These are phyloP conservation scores for Cutaneotrichosporon daszewskae DNA, from an alignment of 1,284 basidiomycete species.

Conservation along the genomic window DNA sequence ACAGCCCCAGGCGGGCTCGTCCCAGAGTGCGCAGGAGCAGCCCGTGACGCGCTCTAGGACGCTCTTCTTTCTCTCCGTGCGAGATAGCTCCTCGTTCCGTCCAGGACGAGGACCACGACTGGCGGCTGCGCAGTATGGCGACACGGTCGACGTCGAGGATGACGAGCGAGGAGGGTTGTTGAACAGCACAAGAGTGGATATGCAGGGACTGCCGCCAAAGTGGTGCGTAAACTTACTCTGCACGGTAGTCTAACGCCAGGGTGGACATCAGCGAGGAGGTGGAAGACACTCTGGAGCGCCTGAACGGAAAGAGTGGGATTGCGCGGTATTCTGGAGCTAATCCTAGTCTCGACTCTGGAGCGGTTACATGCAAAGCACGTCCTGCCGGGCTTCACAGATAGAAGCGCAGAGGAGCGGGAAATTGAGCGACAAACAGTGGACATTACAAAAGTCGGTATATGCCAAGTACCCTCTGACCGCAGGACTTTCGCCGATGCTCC, in stretches of 20 bases:
- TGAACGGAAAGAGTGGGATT: conserved; percentile 68
- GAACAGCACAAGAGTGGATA: conserved; percentile 52
- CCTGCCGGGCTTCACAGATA: conserved; percentile 92
- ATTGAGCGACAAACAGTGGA: conserved; percentile 81
- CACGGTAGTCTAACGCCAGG: conserved; percentile 61
- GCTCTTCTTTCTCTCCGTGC: conserved; percentile 87
- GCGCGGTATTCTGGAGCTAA: conserved; percentile 4
- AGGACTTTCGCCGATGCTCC: conserved; percentile 84
- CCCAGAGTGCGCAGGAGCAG: not conserved
- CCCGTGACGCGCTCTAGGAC: conserved; percentile 73
- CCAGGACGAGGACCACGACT: conserved; percentile 30
- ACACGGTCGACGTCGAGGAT: conserved; percentile 50
- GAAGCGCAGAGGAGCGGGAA: conserved; percentile 84
- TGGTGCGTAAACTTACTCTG: conserved; percentile 60
- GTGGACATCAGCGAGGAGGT: conserved; percentile 86
- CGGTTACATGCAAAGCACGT: conserved; percentile 93
- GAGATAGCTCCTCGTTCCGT: conserved; percentile 65
- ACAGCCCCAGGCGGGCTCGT: not conserved
- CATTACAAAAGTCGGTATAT: conserved; percentile 67
- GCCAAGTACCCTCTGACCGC: conserved; percentile 12
- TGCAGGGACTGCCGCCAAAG: conserved; percentile 59
- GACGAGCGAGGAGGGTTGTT: conserved; percentile 73
- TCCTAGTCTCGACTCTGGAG: conserved; percentile 69
- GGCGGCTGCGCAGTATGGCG: conserved; percentile 37
- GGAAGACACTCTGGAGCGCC: conserved; percentile 64